Percentiles rank a stretch among this genome's conserved stretches.
phyloP scores from a whole-genome alignment of 2,329 filamentous ascomycete genomes.

The Clarireedia hainanense region DNA sequence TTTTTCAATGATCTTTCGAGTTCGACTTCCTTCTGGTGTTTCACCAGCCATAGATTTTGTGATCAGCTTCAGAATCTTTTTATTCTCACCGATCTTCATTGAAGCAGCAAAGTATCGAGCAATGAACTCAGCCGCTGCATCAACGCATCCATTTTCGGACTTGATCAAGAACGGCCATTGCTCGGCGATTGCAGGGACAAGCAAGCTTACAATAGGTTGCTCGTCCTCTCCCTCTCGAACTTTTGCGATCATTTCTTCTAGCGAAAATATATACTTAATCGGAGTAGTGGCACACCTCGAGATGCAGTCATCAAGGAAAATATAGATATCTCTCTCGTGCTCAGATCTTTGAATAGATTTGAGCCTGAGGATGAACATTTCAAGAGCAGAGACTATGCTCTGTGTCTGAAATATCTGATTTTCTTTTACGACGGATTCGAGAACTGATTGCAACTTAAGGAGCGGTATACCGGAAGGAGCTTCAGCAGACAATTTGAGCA shows the following conservation, averaged over 20 bases:
- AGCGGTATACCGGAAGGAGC: conserved; percentile 41
- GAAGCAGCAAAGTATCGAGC: conserved; percentile 48
- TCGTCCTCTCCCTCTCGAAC: conserved; percentile 27
- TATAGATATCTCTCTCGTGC: conserved; percentile 44
- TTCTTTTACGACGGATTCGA: conserved; percentile 55
- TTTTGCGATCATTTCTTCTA: conserved; percentile 44
- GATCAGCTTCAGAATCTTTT: conserved; percentile 37
- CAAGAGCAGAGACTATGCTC: conserved; percentile 36
- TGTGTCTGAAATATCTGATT: conserved; percentile 54
- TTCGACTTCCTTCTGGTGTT: conserved; percentile 33
- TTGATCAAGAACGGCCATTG: conserved; percentile 66
- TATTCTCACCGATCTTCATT: conserved; percentile 43
- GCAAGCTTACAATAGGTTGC: conserved; percentile 47
- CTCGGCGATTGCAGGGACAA: conserved; percentile 64
- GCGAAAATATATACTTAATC: conserved; percentile 73
- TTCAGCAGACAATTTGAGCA: conserved; percentile 52
- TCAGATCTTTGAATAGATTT: conserved; percentile 25
- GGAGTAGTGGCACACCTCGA: conserved; percentile 67
- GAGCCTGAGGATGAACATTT: conserved; percentile 37
- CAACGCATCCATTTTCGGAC: conserved; percentile 37
- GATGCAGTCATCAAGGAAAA: conserved; percentile 77
- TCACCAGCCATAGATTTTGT: conserved; percentile 35
- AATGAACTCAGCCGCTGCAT: conserved; percentile 49
- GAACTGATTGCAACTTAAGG: conserved; percentile 44
- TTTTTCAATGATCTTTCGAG: conserved; percentile 19